Base-by-base conservation (phyloP, 2,329 filamentous ascomycete genomes). In the Colletotrichum gigasporum region DNA sequence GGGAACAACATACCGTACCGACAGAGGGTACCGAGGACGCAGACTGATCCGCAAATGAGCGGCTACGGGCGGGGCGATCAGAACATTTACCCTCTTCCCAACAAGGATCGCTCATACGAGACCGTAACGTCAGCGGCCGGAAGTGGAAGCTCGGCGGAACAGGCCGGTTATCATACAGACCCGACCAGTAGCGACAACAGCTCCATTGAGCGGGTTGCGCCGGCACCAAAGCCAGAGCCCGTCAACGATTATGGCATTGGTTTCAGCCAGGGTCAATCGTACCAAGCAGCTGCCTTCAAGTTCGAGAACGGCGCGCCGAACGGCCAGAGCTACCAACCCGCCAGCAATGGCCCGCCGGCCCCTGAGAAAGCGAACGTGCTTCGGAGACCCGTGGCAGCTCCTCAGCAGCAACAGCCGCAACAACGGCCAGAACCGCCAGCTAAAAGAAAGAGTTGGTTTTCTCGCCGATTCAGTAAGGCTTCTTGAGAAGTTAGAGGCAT, bases 401-500 rank as follows among this genome's bases (percentile, higher is more conserved):
- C 70, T 26, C 70, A 42, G 18, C 70, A 44, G 62, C 50, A 37
- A 28, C 58, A 56, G 44, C 66, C 20, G 48, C 56, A 67, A 34
- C 69, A 73, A 58, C 71, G 75, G 47, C 74, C 77, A 5, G 73
- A 73, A 3, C 66, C 70, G 18, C 73, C 74, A 11, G 91, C 94
- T 65, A 97, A 97, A 84, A 86, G 92, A 68, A 94, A 94, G 85
- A 96, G 94, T 75, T 97, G 94, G 93, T 90, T 98, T 72, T 88
- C 91, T 73, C 88, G 89, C 71, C 86, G 90, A 58, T 96, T 97
- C 77, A 96, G 91, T 83, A 94, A 84, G 74, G 78, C 79, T 28
- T 75, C 75, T 22, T 63, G 51, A 55, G 37, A 30, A 53, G 51
- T 20, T 16, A 12, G 30, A 47, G 16, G 14, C 52, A 58, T 48